Percentiles rank a stretch among this genome's conserved stretches.
These are phyloP conservation scores for Dactylonectria estremocensis DNA, from an alignment of 2,329 filamentous ascomycete species.

Conservation along the genomic window DNA sequence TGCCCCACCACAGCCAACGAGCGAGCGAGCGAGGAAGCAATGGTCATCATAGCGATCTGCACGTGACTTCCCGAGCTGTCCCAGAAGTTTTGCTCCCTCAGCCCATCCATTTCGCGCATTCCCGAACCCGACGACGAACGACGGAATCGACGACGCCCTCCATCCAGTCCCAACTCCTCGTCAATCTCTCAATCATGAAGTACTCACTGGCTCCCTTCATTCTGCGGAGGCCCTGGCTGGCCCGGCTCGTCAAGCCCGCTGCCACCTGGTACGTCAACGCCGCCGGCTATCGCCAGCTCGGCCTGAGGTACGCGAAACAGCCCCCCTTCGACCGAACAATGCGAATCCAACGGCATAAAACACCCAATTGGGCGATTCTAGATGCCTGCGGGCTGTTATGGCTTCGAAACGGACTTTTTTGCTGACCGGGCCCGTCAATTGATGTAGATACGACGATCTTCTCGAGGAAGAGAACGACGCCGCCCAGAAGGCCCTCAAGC, in stretches of 20 bases:
- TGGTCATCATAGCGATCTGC: conserved; percentile 47
- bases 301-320: conserved; percentile 78
- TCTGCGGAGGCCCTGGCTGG: conserved; percentile 88
- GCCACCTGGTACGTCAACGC: conserved; percentile 92
- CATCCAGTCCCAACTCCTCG: conserved; percentile 37
- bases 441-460: conserved; percentile 88
- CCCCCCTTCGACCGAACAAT: conserved; percentile 21
- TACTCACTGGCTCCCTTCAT: conserved; percentile 82
- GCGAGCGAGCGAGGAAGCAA: conserved; percentile 39
- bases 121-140: conserved; percentile 44
- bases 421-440: conserved; percentile 45
- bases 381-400: neutral
- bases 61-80: conserved; percentile 54
- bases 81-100: conserved; percentile 51
- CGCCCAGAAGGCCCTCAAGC: conserved; percentile 90
- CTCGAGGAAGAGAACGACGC: conserved; percentile 92
- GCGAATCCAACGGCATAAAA: conserved; percentile 19
- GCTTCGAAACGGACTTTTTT: conserved; percentile 9
- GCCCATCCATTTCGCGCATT: conserved; percentile 56
- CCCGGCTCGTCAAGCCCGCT: conserved; percentile 81
- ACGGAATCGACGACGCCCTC: conserved; percentile 34
- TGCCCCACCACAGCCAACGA: conserved; percentile 38
- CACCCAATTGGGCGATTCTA: conserved; percentile 40
- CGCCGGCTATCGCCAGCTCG: conserved; percentile 93
- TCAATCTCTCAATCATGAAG: conserved; percentile 71